Base-by-base conservation (phyloP, 2,329 filamentous ascomycete genomes). In the Aquanectria penicillioides region DNA sequence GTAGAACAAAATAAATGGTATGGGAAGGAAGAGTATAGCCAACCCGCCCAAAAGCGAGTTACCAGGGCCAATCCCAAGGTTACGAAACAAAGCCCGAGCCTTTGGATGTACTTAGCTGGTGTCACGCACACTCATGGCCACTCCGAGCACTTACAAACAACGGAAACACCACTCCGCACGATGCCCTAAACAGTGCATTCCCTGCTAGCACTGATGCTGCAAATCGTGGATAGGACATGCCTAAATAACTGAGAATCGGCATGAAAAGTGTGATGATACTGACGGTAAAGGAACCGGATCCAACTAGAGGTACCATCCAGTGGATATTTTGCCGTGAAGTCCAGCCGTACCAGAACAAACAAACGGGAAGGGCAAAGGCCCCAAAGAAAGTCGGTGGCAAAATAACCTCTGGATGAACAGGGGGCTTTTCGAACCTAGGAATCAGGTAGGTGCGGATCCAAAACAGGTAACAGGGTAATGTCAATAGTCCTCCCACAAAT, bases 371-470 rank as follows among this genome's bases (percentile, higher is more conserved):
- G 4, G 91, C 75, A 48, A 89, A 77, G 0, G 83, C 86, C 18
- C 90, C 81, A 79, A 43, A 89, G 65, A 73, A 91, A 88, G 10
- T 82, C 78, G 52, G 89, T 0, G 74, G 13, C 0, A 64, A 17
- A 10, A 51, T 36, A 23, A 20, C 33, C 12, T 57, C 54, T 3
- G 46, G 54, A 13, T 51, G 18, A 17, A 57, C 8, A 20, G 47
- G 47, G 11, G 28, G 38, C 10, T 29, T 29, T 15, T 12, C 10
- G 17, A 44, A 56, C 17, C 54, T 56, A 1, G 53, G 58, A 6
- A 51, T 55, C 2, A 66, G 37, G 12, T 44, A 48, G 10, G 31
- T 50, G 9, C 49, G 41, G 12, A 62, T 50, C n/a, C 56, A 66
- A 25, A 50, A 61, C 1, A 61, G 25, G 2, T 55, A 66, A 0